These are phyloP conservation scores for Evansstolkia leycettana DNA, from an alignment of 495 filamentous ascomycete genomes.

Conservation along the genomic window DNA sequence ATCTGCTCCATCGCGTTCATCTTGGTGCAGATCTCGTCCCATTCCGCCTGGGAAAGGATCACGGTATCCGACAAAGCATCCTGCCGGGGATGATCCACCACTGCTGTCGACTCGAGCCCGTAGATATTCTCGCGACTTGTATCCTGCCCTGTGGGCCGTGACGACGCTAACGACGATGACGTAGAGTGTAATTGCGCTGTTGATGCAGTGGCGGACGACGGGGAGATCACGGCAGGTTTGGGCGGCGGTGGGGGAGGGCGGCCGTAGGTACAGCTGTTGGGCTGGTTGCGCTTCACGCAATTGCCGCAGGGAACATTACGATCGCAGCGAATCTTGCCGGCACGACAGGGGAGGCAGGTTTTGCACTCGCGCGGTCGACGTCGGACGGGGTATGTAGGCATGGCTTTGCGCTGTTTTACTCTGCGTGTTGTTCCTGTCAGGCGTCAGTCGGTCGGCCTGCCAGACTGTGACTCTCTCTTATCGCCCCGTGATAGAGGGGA, in stretches of 20 bases:
- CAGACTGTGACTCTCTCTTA: no score
- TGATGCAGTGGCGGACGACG: slow-evolving; percentile 9
- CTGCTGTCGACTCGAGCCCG: no score
- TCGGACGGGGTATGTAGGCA: slow-evolving; percentile 31
- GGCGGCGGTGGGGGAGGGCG: slow-evolving; percentile 35
- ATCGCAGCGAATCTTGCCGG: slow-evolving; percentile 52
- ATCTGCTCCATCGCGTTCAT: slow-evolving; percentile 34
- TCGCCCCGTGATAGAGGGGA: no score
- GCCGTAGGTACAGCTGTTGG: slow-evolving; percentile 58
- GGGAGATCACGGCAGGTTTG: slow-evolving; percentile 8
- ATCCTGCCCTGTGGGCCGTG: no score
- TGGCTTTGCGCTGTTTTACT: background rate
- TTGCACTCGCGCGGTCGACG: slow-evolving; percentile 37
- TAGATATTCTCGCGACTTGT: background rate
- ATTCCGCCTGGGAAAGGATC: slow-evolving; percentile 27
- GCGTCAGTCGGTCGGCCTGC: no score
- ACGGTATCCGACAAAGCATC: slow-evolving; percentile 16
- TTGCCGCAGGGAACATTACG: slow-evolving; percentile 63
- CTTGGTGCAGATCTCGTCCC: slow-evolving; percentile 35
- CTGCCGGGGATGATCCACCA: no score
- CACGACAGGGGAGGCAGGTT: slow-evolving; percentile 35
- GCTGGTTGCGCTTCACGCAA: slow-evolving; percentile 58
- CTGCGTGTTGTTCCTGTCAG: no score
- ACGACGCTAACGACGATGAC: background rate
- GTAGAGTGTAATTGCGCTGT: slow-evolving; percentile 1